Evolutionary conservation across 2,329 filamentous ascomycete genomes (phyloP), one percentile per base, ranked within the genome.

Genomic region (Lachnellula subtilissima): DNA sequence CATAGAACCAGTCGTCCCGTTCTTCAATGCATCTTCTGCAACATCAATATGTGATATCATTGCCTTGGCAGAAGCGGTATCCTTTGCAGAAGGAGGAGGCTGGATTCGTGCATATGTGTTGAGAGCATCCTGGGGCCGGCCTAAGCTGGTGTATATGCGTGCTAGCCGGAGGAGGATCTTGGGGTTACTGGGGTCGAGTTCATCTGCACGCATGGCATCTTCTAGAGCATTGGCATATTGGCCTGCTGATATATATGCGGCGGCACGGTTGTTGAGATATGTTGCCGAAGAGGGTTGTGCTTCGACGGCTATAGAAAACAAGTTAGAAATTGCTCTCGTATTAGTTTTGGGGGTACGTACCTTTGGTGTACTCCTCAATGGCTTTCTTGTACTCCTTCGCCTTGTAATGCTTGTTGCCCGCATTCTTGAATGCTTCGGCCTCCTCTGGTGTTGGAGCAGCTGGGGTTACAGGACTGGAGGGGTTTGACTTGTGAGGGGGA

Each of bases 391-490:
- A 99, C 69, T 97, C 89, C 71, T 88, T 90, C 61, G 92, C 89
- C 78, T 97, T 97, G 82, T 97, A 99, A 70, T 90, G 93, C 69
- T 94, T 94, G 77, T 99, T 99, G 57, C 94, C 94, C 2, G 89
- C 84, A 65, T 89, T 84, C 79, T 99, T 99, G 82, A 87, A 96
- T 12, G 85, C 80, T 75, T 99, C 94, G 25, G 93, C 91, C 70
- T 97, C 90, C 53, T 93, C 88, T 52, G 57, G 56, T 2, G 61
- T 67, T 52, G 64, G 65, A 53, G 54, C 57, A 42, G 75, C 73
- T 23, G 78, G 72, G 46, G 78, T 75, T 50, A 76, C 75, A 45
- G 82, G 83, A 70, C 80, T 85, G 54, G 78, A 79, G 46, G 82
- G 81, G 67, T 80, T 83, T 28, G 82, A 84, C 66, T 82, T 80